Base-by-base conservation (phyloP, 345 rosid genomes). In the Linum usitatissimum region DNA sequence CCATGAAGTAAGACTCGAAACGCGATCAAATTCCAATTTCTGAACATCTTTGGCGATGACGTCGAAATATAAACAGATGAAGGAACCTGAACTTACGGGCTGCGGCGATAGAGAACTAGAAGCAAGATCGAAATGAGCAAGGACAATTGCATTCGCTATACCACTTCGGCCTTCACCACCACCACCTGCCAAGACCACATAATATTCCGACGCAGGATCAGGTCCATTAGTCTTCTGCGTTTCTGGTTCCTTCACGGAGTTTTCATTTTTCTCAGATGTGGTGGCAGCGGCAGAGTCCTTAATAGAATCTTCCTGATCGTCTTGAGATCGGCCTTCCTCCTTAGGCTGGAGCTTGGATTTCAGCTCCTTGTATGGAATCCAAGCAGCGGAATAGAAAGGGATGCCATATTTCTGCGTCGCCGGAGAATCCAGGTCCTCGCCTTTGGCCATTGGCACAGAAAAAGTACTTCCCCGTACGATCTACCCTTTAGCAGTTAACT, bases 121-220 rank as follows among this genome's bases (percentile, higher is more conserved):
- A 49, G 78, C 72, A 60, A 71, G 68, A 75, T 92, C 87, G 71
- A 77, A 82, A 36, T 57, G 72, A 20, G 77, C 70, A 63, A 92
- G 53, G 57, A 89, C 39, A 56, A 85, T 58, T 15, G 94, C 88
- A 45, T 92, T 92, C 3, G 83, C 84, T 70, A 92, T 87, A 31
- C 98, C 97, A 71, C 78, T 90, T 39, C 73, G 76, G 38, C 96
- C 98, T 63, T 84, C 90, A 9, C 97, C 98, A 0, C 98, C 97
- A 9, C 98, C 98, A 19, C 98, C 98, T 0, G 88, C 70, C 19
- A 89, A 64, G 68, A 83, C 84, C 58, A 81, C 67, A 75, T 70
- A 78, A 76, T 78, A 59, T 62, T 48, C 38, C 13, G 62, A 14
- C 20, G 62, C n/a, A 34, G 61, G 38, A 34, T 34, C 54, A 18